These are phyloP conservation scores for Trametes hirsuta DNA, from an alignment of 1,284 basidiomycete genomes.

Conservation along the genomic window DNA sequence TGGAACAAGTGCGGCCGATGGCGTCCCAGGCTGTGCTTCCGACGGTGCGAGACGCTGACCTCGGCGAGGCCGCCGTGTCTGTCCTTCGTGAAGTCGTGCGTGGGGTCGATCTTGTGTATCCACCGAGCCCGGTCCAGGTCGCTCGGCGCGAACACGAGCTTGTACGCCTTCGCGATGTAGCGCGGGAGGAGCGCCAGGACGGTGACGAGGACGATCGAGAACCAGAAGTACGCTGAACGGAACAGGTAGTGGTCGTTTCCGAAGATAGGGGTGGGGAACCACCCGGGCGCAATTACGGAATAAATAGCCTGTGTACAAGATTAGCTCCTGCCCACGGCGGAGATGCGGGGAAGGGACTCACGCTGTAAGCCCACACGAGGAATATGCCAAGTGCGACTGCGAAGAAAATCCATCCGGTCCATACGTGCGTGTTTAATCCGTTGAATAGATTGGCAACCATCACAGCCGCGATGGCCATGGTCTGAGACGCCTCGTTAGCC, in stretches of 20 bases:
- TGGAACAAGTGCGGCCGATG: slow-evolving; percentile 17
- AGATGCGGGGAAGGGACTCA: slow-evolving; percentile 38
- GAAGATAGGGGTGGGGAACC: slow-evolving; percentile 71
- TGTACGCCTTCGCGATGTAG: slow-evolving; percentile 78
- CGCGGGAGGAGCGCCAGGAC: slow-evolving; percentile 80
- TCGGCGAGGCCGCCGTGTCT: slow-evolving; percentile 39
- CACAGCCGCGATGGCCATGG: slow-evolving; percentile 89
- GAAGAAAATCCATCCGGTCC: slow-evolving; percentile 95
- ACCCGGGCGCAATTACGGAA: slow-evolving; percentile 75
- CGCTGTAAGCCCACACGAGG: slow-evolving; percentile 80
- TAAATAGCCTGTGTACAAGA: slow-evolving; percentile 71
- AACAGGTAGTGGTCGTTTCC: slow-evolving; percentile 87
- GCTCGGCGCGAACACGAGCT: slow-evolving; percentile 75
- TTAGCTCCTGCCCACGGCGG: not conserved
- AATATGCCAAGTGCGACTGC: slow-evolving; percentile 81
- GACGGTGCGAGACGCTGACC: slow-evolving; percentile 24
- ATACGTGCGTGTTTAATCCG: slow-evolving; percentile 87
- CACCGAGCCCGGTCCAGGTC: slow-evolving; percentile 86
- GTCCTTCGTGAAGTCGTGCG: slow-evolving; percentile 56
- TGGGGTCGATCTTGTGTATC: slow-evolving; percentile 63
- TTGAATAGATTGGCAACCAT: slow-evolving; percentile 87
- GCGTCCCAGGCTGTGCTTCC: slow-evolving; percentile 18
- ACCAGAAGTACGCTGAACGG: slow-evolving; percentile 88
- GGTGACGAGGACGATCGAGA: slow-evolving; percentile 74
- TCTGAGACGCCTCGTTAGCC: slow-evolving; percentile 39